A percentile compares a stretch with the other conserved stretches of the same genome.
These are phyloP conservation scores for Aureobasidium sp. DNA, from an alignment of 2,329 filamentous ascomycete genomes.

Conservation along the genomic window DNA sequence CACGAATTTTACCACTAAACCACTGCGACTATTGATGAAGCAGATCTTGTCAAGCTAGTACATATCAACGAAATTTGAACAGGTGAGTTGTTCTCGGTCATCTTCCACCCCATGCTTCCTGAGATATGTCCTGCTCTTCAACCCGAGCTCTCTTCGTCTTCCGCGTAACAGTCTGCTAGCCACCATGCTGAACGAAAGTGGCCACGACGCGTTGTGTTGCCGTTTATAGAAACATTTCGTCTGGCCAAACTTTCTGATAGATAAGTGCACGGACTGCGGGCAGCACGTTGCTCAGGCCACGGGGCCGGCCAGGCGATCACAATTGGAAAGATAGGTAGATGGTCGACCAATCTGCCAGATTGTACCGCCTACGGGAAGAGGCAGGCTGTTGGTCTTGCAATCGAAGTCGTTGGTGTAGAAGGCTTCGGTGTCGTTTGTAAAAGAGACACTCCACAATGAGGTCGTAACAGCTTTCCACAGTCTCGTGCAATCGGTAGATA, in stretches of 20 bases:
- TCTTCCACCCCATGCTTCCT: too few relatives aligned
- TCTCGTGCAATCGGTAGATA: background rate
- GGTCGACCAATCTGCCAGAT: background rate
- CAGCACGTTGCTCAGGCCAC: background rate
- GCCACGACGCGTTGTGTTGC: background rate
- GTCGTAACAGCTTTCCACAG: background rate
- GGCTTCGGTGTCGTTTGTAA: background rate
- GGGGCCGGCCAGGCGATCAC: background rate
- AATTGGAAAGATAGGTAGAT: background rate
- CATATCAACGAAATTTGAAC: too few relatives aligned
- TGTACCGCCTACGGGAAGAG: background rate
- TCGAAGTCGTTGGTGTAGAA: background rate
- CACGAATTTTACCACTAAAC: slow-evolving; percentile 13
- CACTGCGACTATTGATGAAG: slow-evolving; percentile 4
- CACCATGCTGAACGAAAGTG: background rate
- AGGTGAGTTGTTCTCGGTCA: too few relatives aligned
- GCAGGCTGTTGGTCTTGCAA: background rate
- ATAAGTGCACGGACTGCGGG: background rate
- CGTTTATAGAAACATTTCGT: background rate
- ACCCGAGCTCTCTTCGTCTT: background rate
- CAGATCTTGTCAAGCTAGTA: background rate
- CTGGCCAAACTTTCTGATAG: background rate
- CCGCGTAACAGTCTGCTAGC: background rate
- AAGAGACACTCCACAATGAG: too few relatives aligned
- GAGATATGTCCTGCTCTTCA: too few relatives aligned